A percentile compares a stretch with the other conserved stretches of the same genome.
phyloP scores from a whole-genome alignment of 2,329 filamentous ascomycete genomes.

The Aspergillus sp. region DNA sequence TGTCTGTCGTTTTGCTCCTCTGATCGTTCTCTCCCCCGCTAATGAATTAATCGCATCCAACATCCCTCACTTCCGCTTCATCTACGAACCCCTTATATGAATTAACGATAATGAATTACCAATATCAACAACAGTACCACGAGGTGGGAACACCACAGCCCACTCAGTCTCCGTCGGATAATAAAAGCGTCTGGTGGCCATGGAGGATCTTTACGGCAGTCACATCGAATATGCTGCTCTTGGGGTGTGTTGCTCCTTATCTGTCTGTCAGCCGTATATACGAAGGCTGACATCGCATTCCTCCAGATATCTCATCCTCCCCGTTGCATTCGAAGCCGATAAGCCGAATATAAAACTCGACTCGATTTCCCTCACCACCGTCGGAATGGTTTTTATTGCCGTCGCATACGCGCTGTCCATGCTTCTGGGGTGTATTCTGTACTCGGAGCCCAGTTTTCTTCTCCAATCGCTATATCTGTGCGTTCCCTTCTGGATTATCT shows the following conservation, averaged over 20 bases:
- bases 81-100: too few species aligned
- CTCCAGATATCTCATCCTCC: constrained; percentile 27
- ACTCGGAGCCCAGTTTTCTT: too few species aligned
- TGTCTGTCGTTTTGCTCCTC: too few species aligned
- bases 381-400: constrained; percentile 22
- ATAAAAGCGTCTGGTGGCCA: neutral
- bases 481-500: neutral
- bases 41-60: too few species aligned
- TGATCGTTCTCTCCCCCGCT: too few species aligned
- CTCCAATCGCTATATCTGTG: constrained; percentile 29
- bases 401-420: constrained; percentile 21
- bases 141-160: too few species aligned
- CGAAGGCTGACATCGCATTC: constrained; percentile 14
- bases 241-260: constrained; percentile 18
- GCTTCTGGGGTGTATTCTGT: constrained; percentile 6
- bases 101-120: too few species aligned
- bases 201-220: constrained; percentile 22
- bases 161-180: too few species aligned
- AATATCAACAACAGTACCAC: too few species aligned
- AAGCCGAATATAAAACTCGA: constrained; percentile 14
- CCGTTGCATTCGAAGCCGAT: constrained; percentile 21
- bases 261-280: neutral
- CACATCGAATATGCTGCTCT: constrained; percentile 22
- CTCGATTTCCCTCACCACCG: constrained; percentile 16
- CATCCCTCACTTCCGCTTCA: too few species aligned